Conservation (phyloP, 2,329 filamentous ascomycete genomes). For the Rutstroemia sp. region DNA sequence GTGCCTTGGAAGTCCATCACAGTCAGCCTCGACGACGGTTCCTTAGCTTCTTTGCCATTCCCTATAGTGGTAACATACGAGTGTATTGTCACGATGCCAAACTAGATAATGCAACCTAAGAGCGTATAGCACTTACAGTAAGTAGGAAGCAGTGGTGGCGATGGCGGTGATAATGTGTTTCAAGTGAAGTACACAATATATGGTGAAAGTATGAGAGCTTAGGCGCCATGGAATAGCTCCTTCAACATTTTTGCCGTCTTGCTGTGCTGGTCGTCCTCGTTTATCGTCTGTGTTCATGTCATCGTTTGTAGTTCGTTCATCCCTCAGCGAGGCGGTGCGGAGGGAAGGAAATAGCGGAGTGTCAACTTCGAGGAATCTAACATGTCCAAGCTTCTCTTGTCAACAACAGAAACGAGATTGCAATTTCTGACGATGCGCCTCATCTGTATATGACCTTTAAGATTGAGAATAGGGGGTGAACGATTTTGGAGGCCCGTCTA, state of each 20-base stretch:
- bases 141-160: neutral
- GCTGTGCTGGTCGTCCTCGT: too few relatives aligned
- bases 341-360: neutral
- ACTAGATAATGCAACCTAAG: neutral
- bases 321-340: too few relatives aligned
- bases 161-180: neutral
- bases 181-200: neutral
- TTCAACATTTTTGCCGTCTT: too few relatives aligned
- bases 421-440: neutral
- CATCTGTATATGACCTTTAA: neutral
- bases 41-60: neutral
- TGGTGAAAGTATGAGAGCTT: too few relatives aligned
- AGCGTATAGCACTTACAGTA: neutral
- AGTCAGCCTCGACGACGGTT: neutral
- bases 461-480: neutral
- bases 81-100: neutral
- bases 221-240: too few relatives aligned
- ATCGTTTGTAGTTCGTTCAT: too few relatives aligned
- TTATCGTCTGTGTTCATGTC: too few relatives aligned
- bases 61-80: neutral
- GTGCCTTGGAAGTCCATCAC: neutral
- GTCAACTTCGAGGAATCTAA: neutral
- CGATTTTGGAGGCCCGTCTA: neutral
- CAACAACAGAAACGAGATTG: conserved; percentile 3
- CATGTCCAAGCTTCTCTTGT: conserved; percentile 2